phyloP scores from a whole-genome alignment of 2,329 filamentous ascomycete genomes.

The Diplodia scrobiculata region DNA sequence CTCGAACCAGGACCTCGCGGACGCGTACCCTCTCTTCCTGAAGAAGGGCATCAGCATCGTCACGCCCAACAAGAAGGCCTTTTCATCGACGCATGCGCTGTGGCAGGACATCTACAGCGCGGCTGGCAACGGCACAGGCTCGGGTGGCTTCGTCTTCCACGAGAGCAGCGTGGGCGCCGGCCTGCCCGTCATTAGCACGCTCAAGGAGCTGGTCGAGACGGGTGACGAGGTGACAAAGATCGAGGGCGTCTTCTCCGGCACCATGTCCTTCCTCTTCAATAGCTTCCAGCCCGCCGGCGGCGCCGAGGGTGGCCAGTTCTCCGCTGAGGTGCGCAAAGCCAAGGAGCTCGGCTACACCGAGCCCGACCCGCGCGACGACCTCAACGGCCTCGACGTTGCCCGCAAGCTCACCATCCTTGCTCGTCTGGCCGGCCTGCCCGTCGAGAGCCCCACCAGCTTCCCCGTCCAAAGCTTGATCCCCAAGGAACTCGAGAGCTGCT shows the following conservation, averaged over 20 bases:
- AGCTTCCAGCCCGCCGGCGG: constrained; percentile 83
- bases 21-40: constrained; percentile 79
- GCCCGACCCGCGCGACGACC: constrained; percentile 80
- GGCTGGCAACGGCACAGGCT: constrained; percentile 61
- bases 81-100: constrained; percentile 75
- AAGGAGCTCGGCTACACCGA: constrained; percentile 92
- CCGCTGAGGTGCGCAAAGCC: constrained; percentile 85
- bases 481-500: constrained; percentile 74
- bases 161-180: constrained; percentile 94
- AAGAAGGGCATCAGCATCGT: constrained; percentile 83
- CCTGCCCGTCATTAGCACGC: constrained; percentile 86
- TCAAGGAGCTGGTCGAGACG: constrained; percentile 92
- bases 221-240: constrained; percentile 90
- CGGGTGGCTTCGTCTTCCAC: constrained; percentile 80
- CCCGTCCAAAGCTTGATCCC: constrained; percentile 94
- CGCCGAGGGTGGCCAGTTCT: constrained; percentile 74
- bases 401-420: constrained; percentile 94
- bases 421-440: constrained; percentile 75
- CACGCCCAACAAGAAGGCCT: constrained; percentile 98
- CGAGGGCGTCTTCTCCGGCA: constrained; percentile 96
- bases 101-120: constrained; percentile 86
- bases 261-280: constrained; percentile 98
- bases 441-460: constrained; percentile 84
- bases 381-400: constrained; percentile 89
- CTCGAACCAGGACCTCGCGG: constrained; percentile 81